Conservation (phyloP, 2,329 filamentous ascomycete genomes). For the Fusarium metavorans region DNA sequence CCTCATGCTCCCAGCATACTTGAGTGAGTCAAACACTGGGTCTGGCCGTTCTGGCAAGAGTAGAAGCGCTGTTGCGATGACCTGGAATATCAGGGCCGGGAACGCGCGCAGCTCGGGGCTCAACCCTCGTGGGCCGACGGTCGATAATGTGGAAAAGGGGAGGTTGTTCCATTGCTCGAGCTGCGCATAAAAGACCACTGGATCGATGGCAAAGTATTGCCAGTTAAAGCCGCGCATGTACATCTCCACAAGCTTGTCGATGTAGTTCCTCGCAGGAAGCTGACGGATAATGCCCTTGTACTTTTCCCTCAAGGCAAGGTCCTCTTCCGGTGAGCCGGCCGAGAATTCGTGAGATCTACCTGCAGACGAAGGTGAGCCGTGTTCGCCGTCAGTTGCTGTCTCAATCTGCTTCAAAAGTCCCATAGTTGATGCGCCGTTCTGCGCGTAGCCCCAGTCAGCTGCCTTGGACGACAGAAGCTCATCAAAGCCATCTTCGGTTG, state of each 20-base stretch:
- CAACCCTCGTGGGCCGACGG: slow-evolving; percentile 63
- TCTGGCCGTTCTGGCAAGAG: slow-evolving; percentile 62
- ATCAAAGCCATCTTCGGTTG: slow-evolving; percentile 13
- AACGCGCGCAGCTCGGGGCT: slow-evolving; percentile 66
- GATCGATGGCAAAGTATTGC: slow-evolving; percentile 69
- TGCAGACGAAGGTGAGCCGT: slow-evolving; percentile 12
- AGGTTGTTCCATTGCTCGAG: slow-evolving; percentile 67
- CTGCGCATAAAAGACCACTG: slow-evolving; percentile 62
- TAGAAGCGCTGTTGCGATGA: slow-evolving; percentile 66
- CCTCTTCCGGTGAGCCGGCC: slow-evolving; percentile 40
- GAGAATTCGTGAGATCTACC: neutral
- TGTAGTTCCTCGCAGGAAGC: slow-evolving; percentile 65
- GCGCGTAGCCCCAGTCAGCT: slow-evolving; percentile 67
- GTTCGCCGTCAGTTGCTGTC: slow-evolving; percentile 50
- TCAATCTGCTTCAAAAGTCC: slow-evolving; percentile 68
- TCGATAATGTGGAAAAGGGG: slow-evolving; percentile 63
- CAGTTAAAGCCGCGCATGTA: slow-evolving; percentile 71
- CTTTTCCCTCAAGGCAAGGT: slow-evolving; percentile 61
- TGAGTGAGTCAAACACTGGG: slow-evolving; percentile 65
- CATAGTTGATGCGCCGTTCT: slow-evolving; percentile 64
- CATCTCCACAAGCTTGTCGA: slow-evolving; percentile 65
- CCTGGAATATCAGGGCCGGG: slow-evolving; percentile 70
- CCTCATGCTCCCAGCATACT: slow-evolving; percentile 69
- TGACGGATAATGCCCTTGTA: slow-evolving; percentile 71
- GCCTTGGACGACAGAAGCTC: slow-evolving; percentile 57